A percentile compares a stretch with the other conserved stretches of the same genome.
Conservation (phyloP, 2,329 filamentous ascomycete species). For the Penicillium thymicola region DNA sequence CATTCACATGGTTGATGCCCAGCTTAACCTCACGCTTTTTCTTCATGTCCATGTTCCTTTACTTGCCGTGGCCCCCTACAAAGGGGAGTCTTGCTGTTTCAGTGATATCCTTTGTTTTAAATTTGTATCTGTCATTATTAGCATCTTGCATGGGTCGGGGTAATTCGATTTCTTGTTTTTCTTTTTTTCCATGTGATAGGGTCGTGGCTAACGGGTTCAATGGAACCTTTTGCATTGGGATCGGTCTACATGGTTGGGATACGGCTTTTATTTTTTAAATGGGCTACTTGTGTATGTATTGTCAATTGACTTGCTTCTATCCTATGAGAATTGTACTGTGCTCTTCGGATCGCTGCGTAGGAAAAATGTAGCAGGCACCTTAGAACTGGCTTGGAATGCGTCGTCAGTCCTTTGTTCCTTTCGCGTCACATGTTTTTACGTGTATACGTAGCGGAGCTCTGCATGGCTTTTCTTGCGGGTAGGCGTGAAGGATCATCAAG, state of each 20-base stretch:
- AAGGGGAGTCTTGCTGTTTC: constrained; percentile 11
- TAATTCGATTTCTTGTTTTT: constrained; percentile 15
- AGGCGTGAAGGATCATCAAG: background rate
- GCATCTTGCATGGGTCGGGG: constrained; percentile 24
- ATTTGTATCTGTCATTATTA: constrained; percentile 13
- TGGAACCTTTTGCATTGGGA: constrained; percentile 20
- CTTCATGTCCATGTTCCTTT: constrained; percentile 4
- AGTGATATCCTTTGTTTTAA: constrained; percentile 20
- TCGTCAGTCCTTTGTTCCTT: background rate
- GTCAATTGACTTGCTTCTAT: constrained; percentile 15
- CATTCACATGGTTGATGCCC: background rate
- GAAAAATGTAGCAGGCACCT: background rate
- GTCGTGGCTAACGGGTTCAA: constrained; percentile 9
- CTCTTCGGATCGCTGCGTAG: background rate
- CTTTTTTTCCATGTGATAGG: constrained; percentile 7
- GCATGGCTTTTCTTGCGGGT: no score
- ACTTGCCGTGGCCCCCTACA: background rate
- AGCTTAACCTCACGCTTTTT: background rate
- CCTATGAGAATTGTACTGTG: background rate
- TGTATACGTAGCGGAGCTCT: background rate
- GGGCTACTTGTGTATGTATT: constrained; percentile 3
- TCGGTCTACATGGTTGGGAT: constrained; percentile 23
- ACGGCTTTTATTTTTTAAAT: constrained; percentile 5
- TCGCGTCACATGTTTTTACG: background rate
- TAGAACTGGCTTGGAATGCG: background rate